Conservation (phyloP, 73 alveolate species). For the Uronychia binucleata region DNA sequence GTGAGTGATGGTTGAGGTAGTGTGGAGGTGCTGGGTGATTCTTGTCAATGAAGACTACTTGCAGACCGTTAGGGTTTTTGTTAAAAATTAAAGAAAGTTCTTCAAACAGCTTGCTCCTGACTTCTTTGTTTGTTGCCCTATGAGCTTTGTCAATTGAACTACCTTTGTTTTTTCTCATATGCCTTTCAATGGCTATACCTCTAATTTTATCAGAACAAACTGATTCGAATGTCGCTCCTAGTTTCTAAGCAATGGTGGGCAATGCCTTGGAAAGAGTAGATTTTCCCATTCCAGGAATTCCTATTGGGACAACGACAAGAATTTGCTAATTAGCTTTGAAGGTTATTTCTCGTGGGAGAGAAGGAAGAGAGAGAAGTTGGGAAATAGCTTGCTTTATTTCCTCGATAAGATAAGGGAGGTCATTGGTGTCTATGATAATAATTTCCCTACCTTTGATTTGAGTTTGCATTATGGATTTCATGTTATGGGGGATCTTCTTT, state of each 20-base stretch:
- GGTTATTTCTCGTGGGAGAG: no score
- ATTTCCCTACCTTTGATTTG: no score
- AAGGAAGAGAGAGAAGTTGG: no score
- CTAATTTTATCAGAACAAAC: background rate
- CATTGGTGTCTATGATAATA: no score
- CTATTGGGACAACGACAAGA: constrained; percentile 74
- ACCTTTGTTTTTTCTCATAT: background rate
- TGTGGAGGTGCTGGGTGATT: constrained; percentile 3
- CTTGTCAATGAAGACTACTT: background rate
- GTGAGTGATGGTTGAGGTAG: no score
- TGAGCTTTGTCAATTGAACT: background rate
- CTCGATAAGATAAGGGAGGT: no score
- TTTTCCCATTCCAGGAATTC: constrained; percentile 94
- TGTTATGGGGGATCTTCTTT: background rate
- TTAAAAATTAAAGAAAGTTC: background rate
- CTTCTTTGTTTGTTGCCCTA: background rate
- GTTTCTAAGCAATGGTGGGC: constrained; percentile 12
- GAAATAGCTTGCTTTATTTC: no score
- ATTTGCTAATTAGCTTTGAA: background rate
- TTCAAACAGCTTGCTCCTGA: background rate
- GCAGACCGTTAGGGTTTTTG: background rate
- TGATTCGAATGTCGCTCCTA: background rate
- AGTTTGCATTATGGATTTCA: no score
- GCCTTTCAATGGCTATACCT: background rate
- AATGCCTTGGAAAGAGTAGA: constrained; percentile 55